Evolutionary conservation across 306 rosid genomes (phyloP), one percentile per base, ranked within the genome.

Genomic region (Cyclanthera cordifolia): DNA sequence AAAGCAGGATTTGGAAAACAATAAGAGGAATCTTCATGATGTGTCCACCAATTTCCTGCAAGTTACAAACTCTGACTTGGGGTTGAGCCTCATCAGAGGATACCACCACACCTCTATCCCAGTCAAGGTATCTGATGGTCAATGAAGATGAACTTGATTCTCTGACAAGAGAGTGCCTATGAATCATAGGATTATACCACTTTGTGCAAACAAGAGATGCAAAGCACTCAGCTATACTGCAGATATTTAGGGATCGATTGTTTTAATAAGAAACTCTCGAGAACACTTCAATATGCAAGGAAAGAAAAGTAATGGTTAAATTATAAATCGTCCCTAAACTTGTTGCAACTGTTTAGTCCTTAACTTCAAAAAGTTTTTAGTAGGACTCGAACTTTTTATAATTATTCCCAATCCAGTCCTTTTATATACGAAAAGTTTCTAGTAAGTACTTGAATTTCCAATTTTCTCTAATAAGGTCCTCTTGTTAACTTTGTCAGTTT

Each of bases 171-270:
- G 83, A 73, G 25, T 79, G 86, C 68, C 93, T 83, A 59, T 89
- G 96, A 77, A 92, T 89, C 65, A 86, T 72, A 74, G 98, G 88
- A 82, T 92, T 92, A 76, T 87, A 84, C 98, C 98, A 92, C 86
- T 87, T 92, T 16, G 96, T 89, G 85, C 93, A 92, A 66, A 89
- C 93, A 78, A 92, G 98, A 83, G 87, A 89, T 41, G 98, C 82
- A 87, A 92, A 92, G 82, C 96, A 87, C 83, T 92, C 90, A n/a
- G 95, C 96, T 68, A 92, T 87, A 23, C 98, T 92, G 91, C 76
- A 73, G 77, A 76, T 67, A 2, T 30, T 58, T 28, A 16, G 9
- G 19, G 24, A 58, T 21, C 6, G n/a, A 30, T 7, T 58, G 45
- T 13, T 58, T 30, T 16, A 58, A 32, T 58, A 2, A 43, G 72